Conservation (phyloP, 345 rosid genomes). For the Eucalyptus paniculata region DNA sequence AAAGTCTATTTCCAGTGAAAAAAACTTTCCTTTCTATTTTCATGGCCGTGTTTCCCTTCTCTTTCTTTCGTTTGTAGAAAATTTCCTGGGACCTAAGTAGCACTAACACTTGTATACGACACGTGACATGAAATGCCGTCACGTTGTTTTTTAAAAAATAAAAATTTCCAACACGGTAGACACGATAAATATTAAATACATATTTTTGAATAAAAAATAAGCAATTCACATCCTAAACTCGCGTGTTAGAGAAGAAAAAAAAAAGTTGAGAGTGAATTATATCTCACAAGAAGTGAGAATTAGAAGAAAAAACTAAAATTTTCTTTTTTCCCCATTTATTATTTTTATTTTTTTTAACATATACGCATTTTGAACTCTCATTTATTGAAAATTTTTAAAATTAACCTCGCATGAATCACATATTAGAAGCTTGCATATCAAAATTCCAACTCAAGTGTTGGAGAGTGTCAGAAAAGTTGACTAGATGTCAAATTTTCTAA, state of each 20-base stretch:
- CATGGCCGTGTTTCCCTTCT: too few species aligned
- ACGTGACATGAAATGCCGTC: accelerated
- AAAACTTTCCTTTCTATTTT: not conserved
- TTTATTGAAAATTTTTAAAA: too few species aligned
- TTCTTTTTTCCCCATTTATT: too few species aligned
- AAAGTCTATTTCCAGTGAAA: not conserved
- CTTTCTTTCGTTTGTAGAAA: not conserved
- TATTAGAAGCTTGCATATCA: too few species aligned
- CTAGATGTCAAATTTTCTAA: accelerated
- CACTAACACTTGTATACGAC: accelerated
- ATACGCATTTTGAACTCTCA: too few species aligned
- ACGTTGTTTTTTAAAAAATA: accelerated
- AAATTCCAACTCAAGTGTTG: too few species aligned
- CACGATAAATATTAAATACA: accelerated
- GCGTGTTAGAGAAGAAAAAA: accelerated
- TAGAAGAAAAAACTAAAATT: too few species aligned
- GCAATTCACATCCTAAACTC: accelerated
- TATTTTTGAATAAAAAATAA: too few species aligned
- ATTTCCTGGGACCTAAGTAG: not conserved
- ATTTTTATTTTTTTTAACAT: too few species aligned
- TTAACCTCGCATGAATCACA: accelerated
- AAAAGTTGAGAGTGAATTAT: too few species aligned
- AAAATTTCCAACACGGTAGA: accelerated
- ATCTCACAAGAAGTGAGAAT: too few species aligned
- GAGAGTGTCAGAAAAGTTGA: accelerated